These are phyloP conservation scores for Solanum neorickii DNA, from an alignment of 257 asterid species.

Conservation along the genomic window DNA sequence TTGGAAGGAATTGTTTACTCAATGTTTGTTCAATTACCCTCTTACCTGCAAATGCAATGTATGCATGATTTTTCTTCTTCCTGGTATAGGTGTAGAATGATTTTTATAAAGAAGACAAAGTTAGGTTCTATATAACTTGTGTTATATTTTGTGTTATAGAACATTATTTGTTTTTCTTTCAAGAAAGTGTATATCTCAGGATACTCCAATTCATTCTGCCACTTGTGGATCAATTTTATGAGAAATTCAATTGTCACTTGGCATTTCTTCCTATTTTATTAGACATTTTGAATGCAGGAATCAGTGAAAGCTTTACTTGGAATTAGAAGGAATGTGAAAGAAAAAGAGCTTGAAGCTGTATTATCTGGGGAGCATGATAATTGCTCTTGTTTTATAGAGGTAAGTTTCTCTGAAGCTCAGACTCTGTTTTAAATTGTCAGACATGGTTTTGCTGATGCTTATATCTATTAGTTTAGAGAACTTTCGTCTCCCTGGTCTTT, in stretches of 20 bases:
- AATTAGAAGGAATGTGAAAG: conserved; percentile 57
- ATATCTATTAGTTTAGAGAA: not conserved
- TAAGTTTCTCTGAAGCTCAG: conserved; percentile 7
- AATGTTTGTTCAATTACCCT: not conserved
- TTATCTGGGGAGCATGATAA: conserved; percentile 79
- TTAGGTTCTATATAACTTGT: not conserved
- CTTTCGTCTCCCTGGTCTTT: not conserved
- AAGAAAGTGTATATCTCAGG: not conserved
- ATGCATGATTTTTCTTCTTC: not conserved
- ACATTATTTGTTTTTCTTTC: not conserved
- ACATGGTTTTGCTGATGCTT: not conserved
- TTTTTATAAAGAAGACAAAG: not conserved
- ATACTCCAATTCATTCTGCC: not conserved
- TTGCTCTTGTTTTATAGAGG: conserved; percentile 92
- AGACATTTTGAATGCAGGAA: conserved; percentile 40
- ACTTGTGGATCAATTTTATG: not conserved
- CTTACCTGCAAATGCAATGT: not conserved
- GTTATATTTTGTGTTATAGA: not conserved
- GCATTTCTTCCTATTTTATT: not conserved
- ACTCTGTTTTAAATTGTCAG: not conserved
- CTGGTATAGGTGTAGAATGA: not conserved
- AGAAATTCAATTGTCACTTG: not conserved
- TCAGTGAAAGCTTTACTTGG: conserved; percentile 54
- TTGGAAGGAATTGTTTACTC: not conserved
- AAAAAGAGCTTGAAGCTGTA: conserved; percentile 88